Percentiles rank a stretch among this genome's conserved stretches.
phyloP scores from a whole-genome alignment of 148 eudicot genomes.

The Vaccinium darrowii region DNA sequence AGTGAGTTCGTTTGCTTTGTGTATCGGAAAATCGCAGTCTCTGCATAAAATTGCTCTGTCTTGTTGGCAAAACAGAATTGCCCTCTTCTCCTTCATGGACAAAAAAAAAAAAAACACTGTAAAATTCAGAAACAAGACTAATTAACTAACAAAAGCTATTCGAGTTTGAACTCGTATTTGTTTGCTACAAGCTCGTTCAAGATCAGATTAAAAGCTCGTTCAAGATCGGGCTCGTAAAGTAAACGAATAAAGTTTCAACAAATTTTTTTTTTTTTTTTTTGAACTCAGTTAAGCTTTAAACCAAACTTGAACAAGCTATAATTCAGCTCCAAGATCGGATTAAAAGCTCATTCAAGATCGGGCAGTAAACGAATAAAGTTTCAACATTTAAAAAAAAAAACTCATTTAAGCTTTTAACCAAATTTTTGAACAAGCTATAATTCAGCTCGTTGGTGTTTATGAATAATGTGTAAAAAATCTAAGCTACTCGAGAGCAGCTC shows the following conservation, averaged over 20 bases:
- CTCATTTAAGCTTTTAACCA: background rate
- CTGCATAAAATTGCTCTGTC: constrained; percentile 73
- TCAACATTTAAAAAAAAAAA: no score
- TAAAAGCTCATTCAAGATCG: no score
- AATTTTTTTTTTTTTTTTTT: no score
- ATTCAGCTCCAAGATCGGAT: no score
- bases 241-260: no score
- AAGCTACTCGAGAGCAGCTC: background rate
- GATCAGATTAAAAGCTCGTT: background rate
- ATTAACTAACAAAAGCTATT: background rate
- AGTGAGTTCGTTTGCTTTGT: constrained; percentile 65
- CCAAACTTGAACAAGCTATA: no score
- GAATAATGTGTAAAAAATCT: background rate
- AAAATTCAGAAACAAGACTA: background rate
- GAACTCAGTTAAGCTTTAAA: no score
- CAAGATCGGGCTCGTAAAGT: no score
- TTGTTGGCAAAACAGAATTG: constrained; percentile 77
- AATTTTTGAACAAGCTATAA: background rate
- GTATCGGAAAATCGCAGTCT: constrained; percentile 70
- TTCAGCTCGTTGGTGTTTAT: background rate
- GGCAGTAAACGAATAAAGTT: no score
- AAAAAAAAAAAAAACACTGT: background rate
- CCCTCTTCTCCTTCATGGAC: constrained; percentile 60
- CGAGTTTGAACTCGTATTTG: background rate
- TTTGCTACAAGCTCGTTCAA: background rate